Conservation (phyloP, 139 green algal genomes). For the Auxenochlorella pyrenoidosa region DNA sequence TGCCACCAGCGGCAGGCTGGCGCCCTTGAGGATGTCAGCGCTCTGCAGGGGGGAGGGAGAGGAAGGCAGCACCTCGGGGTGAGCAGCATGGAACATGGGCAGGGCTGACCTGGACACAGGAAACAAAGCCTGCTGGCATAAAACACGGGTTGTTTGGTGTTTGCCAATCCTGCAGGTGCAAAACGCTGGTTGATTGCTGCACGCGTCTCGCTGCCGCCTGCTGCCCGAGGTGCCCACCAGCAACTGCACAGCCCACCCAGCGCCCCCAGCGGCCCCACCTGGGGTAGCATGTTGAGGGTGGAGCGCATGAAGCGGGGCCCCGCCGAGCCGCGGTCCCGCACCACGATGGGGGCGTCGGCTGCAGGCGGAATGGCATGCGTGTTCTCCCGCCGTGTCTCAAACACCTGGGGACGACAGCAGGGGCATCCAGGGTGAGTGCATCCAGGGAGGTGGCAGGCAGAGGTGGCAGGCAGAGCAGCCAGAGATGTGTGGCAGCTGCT, state of each 20-base stretch:
- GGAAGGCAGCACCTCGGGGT: background rate
- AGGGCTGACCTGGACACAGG: too few relatives aligned
- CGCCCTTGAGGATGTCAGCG: conserved; percentile 77
- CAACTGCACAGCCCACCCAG: too few relatives aligned
- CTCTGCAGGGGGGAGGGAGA: conserved; percentile 28
- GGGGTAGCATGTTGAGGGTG: conserved; percentile 85
- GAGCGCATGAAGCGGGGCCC: conserved; percentile 79
- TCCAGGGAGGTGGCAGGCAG: too few relatives aligned
- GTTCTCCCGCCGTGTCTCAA: conserved; percentile 71
- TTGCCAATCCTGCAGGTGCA: too few relatives aligned
- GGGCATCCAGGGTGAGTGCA: too few relatives aligned
- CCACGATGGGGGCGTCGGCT: conserved; percentile 52
- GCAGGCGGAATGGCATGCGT: conserved; percentile 55
- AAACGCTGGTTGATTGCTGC: too few relatives aligned
- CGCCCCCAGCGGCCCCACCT: background rate
- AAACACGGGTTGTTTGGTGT: too few relatives aligned
- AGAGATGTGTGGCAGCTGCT: background rate
- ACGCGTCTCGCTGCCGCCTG: too few relatives aligned
- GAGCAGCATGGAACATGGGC: background rate
- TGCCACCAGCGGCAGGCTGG: conserved; percentile 84
- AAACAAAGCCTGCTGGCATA: too few relatives aligned
- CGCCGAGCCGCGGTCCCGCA: conserved; percentile 79
- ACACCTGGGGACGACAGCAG: conserved; percentile 44
- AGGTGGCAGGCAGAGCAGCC: background rate
- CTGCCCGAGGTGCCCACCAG: too few relatives aligned